phyloP scores from a whole-genome alignment of 2,329 filamentous ascomycete species.

The Talaromyces islandicus region DNA sequence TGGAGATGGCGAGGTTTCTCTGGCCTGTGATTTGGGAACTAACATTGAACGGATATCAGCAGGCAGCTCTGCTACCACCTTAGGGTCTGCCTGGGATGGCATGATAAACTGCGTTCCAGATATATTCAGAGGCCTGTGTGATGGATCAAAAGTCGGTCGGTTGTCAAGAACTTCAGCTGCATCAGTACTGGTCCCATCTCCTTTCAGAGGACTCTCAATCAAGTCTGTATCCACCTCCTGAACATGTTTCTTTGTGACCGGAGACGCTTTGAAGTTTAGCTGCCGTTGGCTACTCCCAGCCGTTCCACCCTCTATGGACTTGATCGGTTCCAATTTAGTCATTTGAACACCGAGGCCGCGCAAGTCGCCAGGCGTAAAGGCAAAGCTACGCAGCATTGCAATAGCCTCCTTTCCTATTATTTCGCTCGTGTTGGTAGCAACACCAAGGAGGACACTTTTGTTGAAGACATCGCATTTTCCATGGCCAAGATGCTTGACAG shows the following conservation, averaged over 20 bases:
- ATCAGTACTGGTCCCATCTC: constrained; percentile 16
- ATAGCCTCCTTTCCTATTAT: constrained; percentile 74
- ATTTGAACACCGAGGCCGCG: constrained; percentile 88
- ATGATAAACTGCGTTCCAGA: constrained; percentile 88
- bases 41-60: constrained; percentile 74
- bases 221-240: constrained; percentile 43
- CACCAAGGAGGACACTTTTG: constrained; percentile 75
- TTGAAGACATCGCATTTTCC: constrained; percentile 93
- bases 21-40: constrained; percentile 47
- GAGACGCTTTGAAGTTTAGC: constrained; percentile 60
- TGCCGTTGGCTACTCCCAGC: constrained; percentile 71
- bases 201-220: constrained; percentile 37
- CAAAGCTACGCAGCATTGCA: constrained; percentile 74
- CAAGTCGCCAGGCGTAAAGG: constrained; percentile 85
- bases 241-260: constrained; percentile 21
- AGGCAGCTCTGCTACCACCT: constrained; percentile 78
- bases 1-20: constrained; percentile 28
- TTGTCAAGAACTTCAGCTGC: constrained; percentile 22
- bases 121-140: constrained; percentile 66
- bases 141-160: constrained; percentile 27
- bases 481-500: constrained; percentile 88
- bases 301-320: constrained; percentile 44
- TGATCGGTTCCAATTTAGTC: constrained; percentile 82
- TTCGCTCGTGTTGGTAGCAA: constrained; percentile 71
- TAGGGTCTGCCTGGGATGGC: constrained; percentile 70